Conservation (phyloP, 805 yeast species). For the Yarrowia sp. region DNA sequence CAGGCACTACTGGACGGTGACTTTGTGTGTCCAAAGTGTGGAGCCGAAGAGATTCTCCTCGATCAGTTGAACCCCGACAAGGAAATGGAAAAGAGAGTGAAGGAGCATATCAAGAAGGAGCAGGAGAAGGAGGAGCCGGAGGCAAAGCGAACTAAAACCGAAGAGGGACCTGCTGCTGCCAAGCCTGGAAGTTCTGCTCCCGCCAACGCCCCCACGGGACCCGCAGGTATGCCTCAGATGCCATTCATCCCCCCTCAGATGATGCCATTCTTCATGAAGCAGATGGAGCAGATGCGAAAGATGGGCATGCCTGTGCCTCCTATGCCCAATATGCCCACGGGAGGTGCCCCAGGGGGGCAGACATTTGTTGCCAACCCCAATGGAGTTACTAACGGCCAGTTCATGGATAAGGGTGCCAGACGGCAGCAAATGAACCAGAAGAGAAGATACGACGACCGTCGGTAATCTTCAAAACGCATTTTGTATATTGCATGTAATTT, state of each 20-base stretch:
- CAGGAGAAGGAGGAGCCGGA: conserved; percentile 37
- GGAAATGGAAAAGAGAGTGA: conserved; percentile 63
- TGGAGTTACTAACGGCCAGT: conserved; percentile 37
- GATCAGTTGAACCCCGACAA: conserved; percentile 72
- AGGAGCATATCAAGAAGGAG: conserved; percentile 51
- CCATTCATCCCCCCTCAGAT: conserved; percentile 40
- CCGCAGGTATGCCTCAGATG: conserved; percentile 41
- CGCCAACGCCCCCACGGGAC: conserved; percentile 25
- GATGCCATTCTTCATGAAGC: conserved; percentile 40
- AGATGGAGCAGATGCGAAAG: conserved; percentile 39
- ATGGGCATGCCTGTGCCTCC: conserved; percentile 43
- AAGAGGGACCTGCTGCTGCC: neutral
- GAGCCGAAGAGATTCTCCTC: conserved; percentile 70
- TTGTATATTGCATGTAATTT: conserved; percentile 37
- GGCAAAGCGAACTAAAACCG: conserved; percentile 9
- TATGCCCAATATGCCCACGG: conserved; percentile 44
- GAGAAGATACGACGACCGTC: conserved; percentile 22
- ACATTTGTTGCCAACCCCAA: conserved; percentile 35
- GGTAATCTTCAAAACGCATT: neutral
- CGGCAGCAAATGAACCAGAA: conserved; percentile 35
- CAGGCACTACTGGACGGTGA: conserved; percentile 76
- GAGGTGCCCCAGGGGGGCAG: conserved; percentile 23
- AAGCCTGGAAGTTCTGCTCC: conserved; percentile 7
- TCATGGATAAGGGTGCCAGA: conserved; percentile 36
- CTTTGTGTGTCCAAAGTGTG: conserved; percentile 90